Percentiles rank a stretch among this genome's conserved stretches.
These are phyloP conservation scores for Hymenoscyphus occultus DNA, from an alignment of 2,329 filamentous ascomycete species.

Conservation along the genomic window DNA sequence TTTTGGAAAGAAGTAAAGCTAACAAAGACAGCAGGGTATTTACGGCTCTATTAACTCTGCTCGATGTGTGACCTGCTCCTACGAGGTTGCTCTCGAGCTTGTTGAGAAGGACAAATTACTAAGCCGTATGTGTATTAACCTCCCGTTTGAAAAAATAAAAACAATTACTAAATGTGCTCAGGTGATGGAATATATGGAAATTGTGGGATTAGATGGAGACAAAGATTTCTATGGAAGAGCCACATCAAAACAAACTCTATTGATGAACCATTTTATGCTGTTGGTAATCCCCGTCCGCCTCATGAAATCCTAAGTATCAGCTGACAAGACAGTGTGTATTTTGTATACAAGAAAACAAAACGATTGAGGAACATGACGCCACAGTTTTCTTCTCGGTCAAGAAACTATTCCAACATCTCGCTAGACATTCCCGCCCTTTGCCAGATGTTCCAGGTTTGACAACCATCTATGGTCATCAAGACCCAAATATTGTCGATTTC, in stretches of 20 bases:
- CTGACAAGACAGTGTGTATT: slow-evolving; percentile 31
- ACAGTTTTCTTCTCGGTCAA: slow-evolving; percentile 35
- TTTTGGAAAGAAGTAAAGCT: slow-evolving; percentile 4
- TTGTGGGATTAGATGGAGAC: slow-evolving; percentile 32
- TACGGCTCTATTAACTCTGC: slow-evolving; percentile 32
- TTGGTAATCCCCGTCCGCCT: slow-evolving; percentile 15
- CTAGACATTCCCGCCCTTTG: slow-evolving; percentile 32
- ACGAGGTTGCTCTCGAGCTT: slow-evolving; percentile 34
- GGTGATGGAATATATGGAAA: slow-evolving; percentile 34
- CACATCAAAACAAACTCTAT: slow-evolving; percentile 31
- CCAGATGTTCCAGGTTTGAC: slow-evolving; percentile 30
- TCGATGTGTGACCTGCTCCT: slow-evolving; percentile 33
- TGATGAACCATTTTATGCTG: slow-evolving; percentile 35
- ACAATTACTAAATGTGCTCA: slow-evolving; percentile 14
- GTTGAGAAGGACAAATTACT: slow-evolving; percentile 33
- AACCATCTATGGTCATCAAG: slow-evolving; percentile 30
- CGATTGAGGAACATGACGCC: slow-evolving; percentile 36
- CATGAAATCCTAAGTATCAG: background rate
- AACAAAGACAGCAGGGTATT: slow-evolving; percentile 28
- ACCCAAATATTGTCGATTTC: slow-evolving; percentile 30
- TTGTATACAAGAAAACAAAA: slow-evolving; percentile 33
- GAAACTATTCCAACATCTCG: slow-evolving; percentile 33
- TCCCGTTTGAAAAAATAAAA: background rate
- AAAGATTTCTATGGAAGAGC: slow-evolving; percentile 34
- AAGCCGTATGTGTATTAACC: slow-evolving; percentile 20